Evolutionary conservation across 495 filamentous ascomycete species (phyloP).

Genomic region (Bryoglossum gracile): DNA sequence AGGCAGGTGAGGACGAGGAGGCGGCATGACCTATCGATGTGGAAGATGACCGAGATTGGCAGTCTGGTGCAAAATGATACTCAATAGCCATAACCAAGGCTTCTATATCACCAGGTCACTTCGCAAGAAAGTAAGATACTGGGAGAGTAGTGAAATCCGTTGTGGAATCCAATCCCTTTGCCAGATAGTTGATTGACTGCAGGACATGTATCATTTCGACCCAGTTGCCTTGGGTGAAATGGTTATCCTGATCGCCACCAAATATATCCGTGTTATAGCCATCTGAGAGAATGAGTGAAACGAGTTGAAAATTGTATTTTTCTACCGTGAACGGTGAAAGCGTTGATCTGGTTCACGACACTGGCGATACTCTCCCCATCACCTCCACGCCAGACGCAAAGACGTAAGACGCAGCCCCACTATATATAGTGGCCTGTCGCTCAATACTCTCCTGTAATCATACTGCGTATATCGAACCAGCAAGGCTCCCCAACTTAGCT

Average conservation of each 20-base stretch:
- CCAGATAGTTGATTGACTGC: background rate
- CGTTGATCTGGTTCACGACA: background rate
- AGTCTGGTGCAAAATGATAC: background rate
- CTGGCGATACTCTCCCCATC: background rate
- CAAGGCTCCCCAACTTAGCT: background rate
- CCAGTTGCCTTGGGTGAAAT: background rate
- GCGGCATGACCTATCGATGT: too few species aligned
- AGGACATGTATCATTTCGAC: background rate
- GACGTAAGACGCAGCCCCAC: background rate
- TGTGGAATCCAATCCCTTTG: too few species aligned
- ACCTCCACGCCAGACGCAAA: background rate
- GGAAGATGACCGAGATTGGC: too few species aligned
- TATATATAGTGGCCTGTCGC: background rate
- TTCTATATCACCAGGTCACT: background rate
- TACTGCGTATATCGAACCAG: background rate
- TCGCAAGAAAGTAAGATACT: too few species aligned
- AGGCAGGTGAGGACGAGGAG: too few species aligned
- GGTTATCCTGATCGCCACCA: background rate
- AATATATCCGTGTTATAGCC: background rate
- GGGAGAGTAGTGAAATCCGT: too few species aligned
- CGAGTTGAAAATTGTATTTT: background rate
- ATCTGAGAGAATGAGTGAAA: background rate
- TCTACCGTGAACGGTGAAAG: constrained; percentile 1
- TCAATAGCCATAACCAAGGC: background rate
- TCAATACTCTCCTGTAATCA: background rate